Conservation (phyloP, 129 eudicot species). For the Artemisia tridentata region DNA sequence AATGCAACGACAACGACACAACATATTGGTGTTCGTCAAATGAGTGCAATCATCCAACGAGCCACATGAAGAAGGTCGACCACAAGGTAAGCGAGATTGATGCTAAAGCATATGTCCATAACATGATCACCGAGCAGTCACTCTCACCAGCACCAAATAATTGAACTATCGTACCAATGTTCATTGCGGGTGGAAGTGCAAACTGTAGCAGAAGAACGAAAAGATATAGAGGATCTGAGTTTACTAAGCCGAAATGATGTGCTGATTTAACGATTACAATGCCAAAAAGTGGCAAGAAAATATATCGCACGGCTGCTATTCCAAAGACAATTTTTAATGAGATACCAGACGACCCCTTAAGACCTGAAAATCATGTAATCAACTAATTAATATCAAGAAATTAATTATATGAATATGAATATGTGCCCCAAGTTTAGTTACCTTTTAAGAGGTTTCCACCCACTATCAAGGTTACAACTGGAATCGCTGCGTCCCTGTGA, state of each 20-base stretch:
- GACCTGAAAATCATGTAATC: conserved; percentile 31
- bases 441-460: conserved; percentile 57
- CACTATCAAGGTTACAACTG: conserved; percentile 41
- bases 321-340: conserved; percentile 33
- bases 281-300: conserved; percentile 47
- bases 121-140: conserved; percentile 58
- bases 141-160: conserved; percentile 55
- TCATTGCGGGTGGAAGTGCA: conserved; percentile 66
- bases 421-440: conserved; percentile 19
- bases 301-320: conserved; percentile 39
- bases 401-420: background rate
- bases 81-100: conserved; percentile 52
- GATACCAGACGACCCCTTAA: conserved; percentile 51
- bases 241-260: conserved; percentile 31
- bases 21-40: no score
- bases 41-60: conserved; percentile 32
- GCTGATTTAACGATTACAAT: conserved; percentile 52
- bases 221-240: conserved; percentile 51
- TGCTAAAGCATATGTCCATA: conserved; percentile 54
- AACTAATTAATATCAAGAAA: conserved; percentile 1
- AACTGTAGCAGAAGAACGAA: conserved; percentile 61
- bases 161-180: conserved; percentile 58
- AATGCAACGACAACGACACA: background rate
- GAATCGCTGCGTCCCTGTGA: conserved; percentile 54
- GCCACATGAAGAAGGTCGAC: conserved; percentile 57